These are phyloP conservation scores for Isochrysis galbana DNA, from an alignment of 78 protist genomes.

Conservation along the genomic window DNA sequence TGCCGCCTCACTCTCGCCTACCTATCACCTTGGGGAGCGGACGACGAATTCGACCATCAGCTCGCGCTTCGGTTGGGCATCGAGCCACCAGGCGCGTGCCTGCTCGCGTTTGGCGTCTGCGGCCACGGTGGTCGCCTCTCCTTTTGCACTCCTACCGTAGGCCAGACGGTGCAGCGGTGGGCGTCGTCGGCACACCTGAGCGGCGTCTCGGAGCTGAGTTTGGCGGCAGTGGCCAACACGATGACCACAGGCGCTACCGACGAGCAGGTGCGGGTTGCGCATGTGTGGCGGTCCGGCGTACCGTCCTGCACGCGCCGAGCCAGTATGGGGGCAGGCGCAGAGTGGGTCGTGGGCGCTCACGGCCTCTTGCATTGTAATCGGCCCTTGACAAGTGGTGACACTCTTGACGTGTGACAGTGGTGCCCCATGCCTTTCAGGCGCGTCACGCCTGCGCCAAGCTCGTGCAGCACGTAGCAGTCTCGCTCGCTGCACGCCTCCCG, in stretches of 20 bases:
- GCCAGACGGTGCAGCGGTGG: background rate
- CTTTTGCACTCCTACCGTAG: background rate
- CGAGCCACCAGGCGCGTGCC: background rate
- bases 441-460: background rate
- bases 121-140: slow-evolving; percentile 4
- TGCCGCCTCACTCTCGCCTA: background rate
- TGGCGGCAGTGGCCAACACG: background rate
- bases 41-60: background rate
- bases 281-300: too few species aligned
- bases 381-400: background rate
- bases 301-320: too few species aligned
- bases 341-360: too few species aligned
- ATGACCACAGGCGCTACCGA: background rate
- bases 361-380: too few species aligned
- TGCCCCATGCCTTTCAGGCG: background rate
- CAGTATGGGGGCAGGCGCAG: too few species aligned
- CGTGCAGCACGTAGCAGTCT: too few species aligned
- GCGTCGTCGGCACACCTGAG: background rate
- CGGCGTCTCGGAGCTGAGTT: background rate
- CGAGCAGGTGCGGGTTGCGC: background rate
- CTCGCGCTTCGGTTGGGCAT: background rate
- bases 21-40: background rate
- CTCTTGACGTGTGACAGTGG: background rate
- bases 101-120: background rate
- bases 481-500: too few species aligned